A percentile compares a stretch with the other conserved stretches of the same genome.
These are phyloP conservation scores for Trametes versicolor DNA, from an alignment of 1,284 basidiomycete genomes.

Conservation along the genomic window DNA sequence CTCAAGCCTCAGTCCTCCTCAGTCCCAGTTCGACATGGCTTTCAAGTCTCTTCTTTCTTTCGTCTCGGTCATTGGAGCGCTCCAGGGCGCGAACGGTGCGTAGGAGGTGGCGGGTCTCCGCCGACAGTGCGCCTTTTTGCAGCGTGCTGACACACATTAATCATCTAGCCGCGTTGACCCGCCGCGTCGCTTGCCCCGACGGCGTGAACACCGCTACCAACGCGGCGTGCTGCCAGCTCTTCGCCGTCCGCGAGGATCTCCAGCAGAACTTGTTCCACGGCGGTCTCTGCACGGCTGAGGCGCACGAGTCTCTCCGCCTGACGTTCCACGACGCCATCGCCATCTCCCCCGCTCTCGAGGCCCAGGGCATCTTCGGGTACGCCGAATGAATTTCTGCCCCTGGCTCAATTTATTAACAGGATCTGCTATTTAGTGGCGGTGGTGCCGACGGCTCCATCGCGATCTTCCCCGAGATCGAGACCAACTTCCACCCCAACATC, in stretches of 20 bases:
- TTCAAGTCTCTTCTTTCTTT: slow-evolving; percentile 31
- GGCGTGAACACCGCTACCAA: slow-evolving; percentile 46
- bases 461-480: slow-evolving; percentile 38
- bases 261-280: slow-evolving; percentile 50
- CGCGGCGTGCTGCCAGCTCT: slow-evolving; percentile 50
- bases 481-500: slow-evolving; percentile 39
- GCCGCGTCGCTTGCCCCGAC: slow-evolving; percentile 38
- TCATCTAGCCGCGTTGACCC: slow-evolving; percentile 34
- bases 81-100: slow-evolving; percentile 34
- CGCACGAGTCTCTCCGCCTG: slow-evolving; percentile 44
- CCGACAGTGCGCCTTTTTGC: neutral
- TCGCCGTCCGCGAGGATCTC: slow-evolving; percentile 49
- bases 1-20: slow-evolving; percentile 14
- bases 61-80: slow-evolving; percentile 29
- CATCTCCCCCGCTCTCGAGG: slow-evolving; percentile 35
- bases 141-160: neutral
- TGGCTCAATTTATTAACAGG: neutral
- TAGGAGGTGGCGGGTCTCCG: neutral
- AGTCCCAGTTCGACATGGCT: slow-evolving; percentile 26
- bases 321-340: slow-evolving; percentile 47
- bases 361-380: slow-evolving; percentile 34
- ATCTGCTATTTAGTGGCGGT: slow-evolving; percentile 30
- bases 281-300: slow-evolving; percentile 40
- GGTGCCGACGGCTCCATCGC: slow-evolving; percentile 43
- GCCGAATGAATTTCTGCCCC: slow-evolving; percentile 34